Evolutionary conservation across 352 stramenopile species (phyloP).

Genomic region (Thalassiosira mediterranea): DNA sequence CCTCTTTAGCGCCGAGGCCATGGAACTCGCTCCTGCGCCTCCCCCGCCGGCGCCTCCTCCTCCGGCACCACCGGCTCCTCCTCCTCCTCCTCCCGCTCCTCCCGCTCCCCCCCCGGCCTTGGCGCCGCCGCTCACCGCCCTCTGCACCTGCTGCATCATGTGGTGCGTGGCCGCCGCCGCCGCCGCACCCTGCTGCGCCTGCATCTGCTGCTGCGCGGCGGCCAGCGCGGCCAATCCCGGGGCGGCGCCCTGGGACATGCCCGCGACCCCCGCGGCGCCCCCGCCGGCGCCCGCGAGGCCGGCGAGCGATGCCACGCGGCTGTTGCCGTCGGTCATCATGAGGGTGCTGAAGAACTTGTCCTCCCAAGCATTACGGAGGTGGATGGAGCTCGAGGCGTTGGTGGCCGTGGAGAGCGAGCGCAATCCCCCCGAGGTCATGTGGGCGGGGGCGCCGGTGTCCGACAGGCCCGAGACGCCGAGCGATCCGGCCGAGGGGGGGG

Average conservation of each 20-base stretch:
- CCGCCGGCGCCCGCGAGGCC: slow-evolving; percentile 1
- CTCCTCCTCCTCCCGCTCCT: not conserved
- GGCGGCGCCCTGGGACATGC: slow-evolving; percentile 5
- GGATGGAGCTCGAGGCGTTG: slow-evolving; percentile 38
- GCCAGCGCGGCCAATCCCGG: slow-evolving; percentile 40
- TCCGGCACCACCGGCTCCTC: no score
- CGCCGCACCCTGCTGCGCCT: slow-evolving; percentile 20
- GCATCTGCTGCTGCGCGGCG: slow-evolving; percentile 40
- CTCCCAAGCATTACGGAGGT: slow-evolving; percentile 73
- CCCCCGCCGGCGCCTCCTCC: no score
- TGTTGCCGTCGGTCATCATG: slow-evolving; percentile 56
- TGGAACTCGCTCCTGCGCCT: not conserved
- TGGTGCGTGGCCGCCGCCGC: not conserved
- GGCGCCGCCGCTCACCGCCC: slow-evolving; percentile 7
- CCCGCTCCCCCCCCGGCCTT: not conserved
- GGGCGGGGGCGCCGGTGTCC: slow-evolving; percentile 2
- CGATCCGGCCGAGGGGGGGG: slow-evolving; percentile 18
- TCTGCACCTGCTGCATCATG: slow-evolving; percentile 11
- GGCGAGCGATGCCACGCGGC: slow-evolving; percentile 33
- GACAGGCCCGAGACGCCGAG: no score
- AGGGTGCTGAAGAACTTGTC: slow-evolving; percentile 80
- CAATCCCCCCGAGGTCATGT: slow-evolving; percentile 3
- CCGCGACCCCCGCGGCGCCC: slow-evolving; percentile 4
- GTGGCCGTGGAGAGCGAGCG: slow-evolving; percentile 9
- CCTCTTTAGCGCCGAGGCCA: slow-evolving; percentile 3